Evolutionary conservation across 2,329 filamentous ascomycete genomes (phyloP), one percentile per base, ranked within the genome.

Genomic region (Penicillium concentricum): DNA sequence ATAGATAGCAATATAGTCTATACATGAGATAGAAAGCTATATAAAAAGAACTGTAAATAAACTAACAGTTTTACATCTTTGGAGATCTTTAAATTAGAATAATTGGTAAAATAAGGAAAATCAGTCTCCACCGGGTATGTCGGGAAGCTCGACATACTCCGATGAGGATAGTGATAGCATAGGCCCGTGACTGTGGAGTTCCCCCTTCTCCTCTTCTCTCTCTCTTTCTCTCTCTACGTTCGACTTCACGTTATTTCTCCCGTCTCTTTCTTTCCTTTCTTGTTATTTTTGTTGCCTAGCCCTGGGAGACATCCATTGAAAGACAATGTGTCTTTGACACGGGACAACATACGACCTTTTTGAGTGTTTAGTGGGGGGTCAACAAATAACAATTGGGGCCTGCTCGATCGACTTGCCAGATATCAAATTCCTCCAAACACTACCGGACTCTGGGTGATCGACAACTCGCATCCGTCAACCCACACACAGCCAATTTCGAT

Each of bases 91-190:
- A n/a, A n/a, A n/a, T n/a, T n/a, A n/a, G n/a, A n/a, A n/a, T n/a
- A n/a, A n/a, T n/a, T n/a, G n/a, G n/a, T 10, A 30, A 30, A 10
- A 30, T 10, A 30, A 9, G 49, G 56, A 51, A 51, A 43, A 43
- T 32, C 46, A 45, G 58, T 60, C 45, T 57, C 62, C 64, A 66
- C 62, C 41, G 61, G 63, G 58, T 61, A 59, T 63, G 58, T 49
- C 61, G 62, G 62, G 54, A 62, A 41, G 42, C 44, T 51, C 50
- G 48, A 59, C 48, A 58, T 57, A 16, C 54, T 57, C 54, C 58
- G 58, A 42, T 35, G 49, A 59, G 53, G 53, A 58, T 48, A 51
- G 55, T n/a, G 51, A 30, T 32, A 32, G 28, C 9, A 32, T 28
- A 28, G 28, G 44, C 59, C 61, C 61, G 61, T 58, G 60, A 62